Conservation (phyloP, 345 rosid species). For the Ceriops zippeliana region DNA sequence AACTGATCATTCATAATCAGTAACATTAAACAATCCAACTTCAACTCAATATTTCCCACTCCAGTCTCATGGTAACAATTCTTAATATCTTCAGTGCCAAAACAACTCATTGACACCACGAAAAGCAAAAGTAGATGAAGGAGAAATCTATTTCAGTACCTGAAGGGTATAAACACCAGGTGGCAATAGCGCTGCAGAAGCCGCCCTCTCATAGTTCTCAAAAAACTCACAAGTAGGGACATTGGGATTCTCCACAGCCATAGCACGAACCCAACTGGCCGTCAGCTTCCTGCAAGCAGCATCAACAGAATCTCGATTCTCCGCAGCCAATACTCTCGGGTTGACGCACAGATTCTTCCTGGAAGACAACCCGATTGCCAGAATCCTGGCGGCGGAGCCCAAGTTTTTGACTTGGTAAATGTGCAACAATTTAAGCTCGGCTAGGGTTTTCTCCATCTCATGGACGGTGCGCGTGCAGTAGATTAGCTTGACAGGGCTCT, state of each 20-base stretch:
- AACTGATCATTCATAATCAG: too few species aligned
- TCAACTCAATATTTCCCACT: too few species aligned
- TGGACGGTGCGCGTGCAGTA: slow-evolving; percentile 97
- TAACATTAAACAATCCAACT: too few species aligned
- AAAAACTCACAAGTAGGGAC: slow-evolving; percentile 75
- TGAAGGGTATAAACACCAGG: slow-evolving; percentile 94
- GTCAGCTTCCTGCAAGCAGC: slow-evolving; percentile 90
- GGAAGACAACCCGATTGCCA: slow-evolving; percentile 80
- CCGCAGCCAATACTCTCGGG: slow-evolving; percentile 64
- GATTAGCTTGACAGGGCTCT: slow-evolving; percentile 68
- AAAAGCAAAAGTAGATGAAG: neutral
- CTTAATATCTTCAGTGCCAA: neutral
- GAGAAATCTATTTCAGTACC: slow-evolving; percentile 32
- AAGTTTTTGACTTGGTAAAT: slow-evolving; percentile 62
- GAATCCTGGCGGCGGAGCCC: slow-evolving; percentile 66
- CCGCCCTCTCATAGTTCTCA: slow-evolving; percentile 83
- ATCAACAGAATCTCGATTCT: slow-evolving; percentile 94
- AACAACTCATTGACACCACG: neutral
- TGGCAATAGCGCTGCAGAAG: slow-evolving; percentile 71
- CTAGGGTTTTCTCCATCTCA: slow-evolving; percentile 97
- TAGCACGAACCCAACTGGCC: slow-evolving; percentile 84
- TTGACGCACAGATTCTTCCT: slow-evolving; percentile 91
- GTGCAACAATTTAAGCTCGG: slow-evolving; percentile 75
- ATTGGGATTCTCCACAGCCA: slow-evolving; percentile 70
- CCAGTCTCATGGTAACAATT: too few species aligned